phyloP scores from a whole-genome alignment of 169 alveolate species.

The Cryptosporidium viatorum region DNA sequence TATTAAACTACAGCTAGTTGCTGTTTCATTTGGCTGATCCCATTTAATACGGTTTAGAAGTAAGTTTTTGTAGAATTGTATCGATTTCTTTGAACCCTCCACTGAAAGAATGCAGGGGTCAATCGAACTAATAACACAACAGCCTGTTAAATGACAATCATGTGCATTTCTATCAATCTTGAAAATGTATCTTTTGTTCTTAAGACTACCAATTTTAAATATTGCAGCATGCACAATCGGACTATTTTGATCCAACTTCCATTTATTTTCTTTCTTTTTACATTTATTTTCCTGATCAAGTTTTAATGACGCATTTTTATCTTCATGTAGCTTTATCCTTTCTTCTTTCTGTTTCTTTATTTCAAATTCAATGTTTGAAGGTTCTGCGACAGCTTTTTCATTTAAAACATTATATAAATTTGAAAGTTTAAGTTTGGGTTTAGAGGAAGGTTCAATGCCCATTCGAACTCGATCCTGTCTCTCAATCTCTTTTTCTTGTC shows the following conservation, averaged over 20 bases:
- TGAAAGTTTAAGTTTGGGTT: constrained; percentile 89
- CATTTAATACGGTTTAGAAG: constrained; percentile 85
- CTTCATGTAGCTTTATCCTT: constrained; percentile 85
- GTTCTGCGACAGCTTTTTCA: constrained; percentile 87
- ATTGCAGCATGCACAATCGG: constrained; percentile 51
- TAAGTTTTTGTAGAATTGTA: constrained; percentile 82
- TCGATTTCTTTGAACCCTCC: constrained; percentile 81
- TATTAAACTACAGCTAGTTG: constrained; percentile 16
- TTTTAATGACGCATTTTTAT: constrained; percentile 85
- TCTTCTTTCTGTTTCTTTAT: constrained; percentile 89
- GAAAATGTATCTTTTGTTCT: constrained; percentile 76
- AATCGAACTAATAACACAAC: constrained; percentile 84
- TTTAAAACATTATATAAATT: constrained; percentile 87
- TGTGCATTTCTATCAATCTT: constrained; percentile 89
- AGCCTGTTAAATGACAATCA: constrained; percentile 91
- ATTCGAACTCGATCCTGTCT: constrained; percentile 90
- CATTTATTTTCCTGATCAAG: constrained; percentile 84
- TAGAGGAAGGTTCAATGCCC: constrained; percentile 91
- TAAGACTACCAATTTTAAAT: constrained; percentile 55
- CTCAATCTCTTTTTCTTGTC: constrained; percentile 87
- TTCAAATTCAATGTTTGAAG: constrained; percentile 87
- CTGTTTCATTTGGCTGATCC: constrained; percentile 73
- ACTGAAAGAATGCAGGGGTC: constrained; percentile 79
- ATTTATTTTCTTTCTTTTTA: constrained; percentile 85
- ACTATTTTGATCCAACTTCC: constrained; percentile 82